Percentiles rank a stretch among this genome's conserved stretches.
Conservation (phyloP, 1,284 basidiomycete genomes). For the Melampsora larici-populina region DNA sequence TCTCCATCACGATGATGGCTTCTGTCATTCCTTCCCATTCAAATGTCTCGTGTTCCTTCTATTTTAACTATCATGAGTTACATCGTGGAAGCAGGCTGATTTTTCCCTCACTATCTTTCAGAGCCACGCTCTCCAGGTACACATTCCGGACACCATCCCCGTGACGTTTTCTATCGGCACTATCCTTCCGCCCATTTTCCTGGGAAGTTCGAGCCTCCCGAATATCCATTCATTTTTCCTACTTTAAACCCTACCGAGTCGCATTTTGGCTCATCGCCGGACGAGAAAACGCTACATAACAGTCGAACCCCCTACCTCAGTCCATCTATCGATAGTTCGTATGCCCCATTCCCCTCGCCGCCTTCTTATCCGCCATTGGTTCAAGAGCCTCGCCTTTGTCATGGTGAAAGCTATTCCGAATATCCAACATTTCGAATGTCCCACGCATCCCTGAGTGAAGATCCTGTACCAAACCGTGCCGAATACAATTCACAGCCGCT, state of each 20-base stretch:
- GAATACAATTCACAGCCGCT: background rate
- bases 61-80: too few relatives aligned
- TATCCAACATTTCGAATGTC: slow-evolving; percentile 4
- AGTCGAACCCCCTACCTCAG: background rate
- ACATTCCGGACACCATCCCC: background rate
- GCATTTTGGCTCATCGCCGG: background rate
- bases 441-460: background rate
- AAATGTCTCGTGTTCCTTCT: too few relatives aligned
- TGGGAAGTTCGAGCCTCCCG: background rate
- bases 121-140: background rate
- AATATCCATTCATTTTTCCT: background rate
- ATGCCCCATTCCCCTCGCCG: background rate
- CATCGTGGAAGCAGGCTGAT: background rate
- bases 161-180: background rate
- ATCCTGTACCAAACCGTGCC: background rate
- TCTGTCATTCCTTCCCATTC: too few relatives aligned
- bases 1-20: background rate
- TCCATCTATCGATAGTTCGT: background rate
- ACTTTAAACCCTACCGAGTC: background rate
- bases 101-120: background rate
- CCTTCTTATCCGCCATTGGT: background rate
- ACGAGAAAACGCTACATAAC: background rate
- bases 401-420: background rate
- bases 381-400: background rate
- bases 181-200: background rate